phyloP scores from a whole-genome alignment of 345 rosid species.

The Hibiscus trionum region DNA sequence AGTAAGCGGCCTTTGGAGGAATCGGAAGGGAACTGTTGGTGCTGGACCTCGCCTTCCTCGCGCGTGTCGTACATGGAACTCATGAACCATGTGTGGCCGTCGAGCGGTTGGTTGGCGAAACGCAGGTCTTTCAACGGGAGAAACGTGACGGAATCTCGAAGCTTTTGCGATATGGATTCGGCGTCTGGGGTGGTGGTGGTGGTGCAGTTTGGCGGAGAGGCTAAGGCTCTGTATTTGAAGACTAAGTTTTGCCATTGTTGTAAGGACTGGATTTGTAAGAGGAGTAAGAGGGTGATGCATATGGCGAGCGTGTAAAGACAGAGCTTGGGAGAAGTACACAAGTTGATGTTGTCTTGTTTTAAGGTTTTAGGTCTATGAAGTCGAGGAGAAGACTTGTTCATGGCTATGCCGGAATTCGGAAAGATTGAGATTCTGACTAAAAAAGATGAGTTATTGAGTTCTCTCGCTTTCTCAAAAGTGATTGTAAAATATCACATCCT shows the following conservation, averaged over 20 bases:
- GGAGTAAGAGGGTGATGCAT: conserved; percentile 20
- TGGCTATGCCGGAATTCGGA: neutral
- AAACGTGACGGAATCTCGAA: conserved; percentile 45
- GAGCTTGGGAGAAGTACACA: conserved; percentile 21
- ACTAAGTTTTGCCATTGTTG: conserved; percentile 14
- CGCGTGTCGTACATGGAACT: conserved; percentile 56
- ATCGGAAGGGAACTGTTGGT: conserved; percentile 57
- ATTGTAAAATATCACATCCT: neutral
- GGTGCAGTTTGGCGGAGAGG: conserved; percentile 1
- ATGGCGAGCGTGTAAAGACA: conserved; percentile 17
- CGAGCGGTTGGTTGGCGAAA: conserved; percentile 32
- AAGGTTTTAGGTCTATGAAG: neutral
- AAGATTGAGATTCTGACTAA: neutral
- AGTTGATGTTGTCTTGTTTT: neutral
- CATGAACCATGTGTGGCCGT: conserved; percentile 78
- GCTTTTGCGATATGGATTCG: conserved; percentile 27
- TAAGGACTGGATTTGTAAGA: conserved; percentile 30
- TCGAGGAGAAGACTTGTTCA: neutral
- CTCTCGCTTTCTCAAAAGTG: neutral
- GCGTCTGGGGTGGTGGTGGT: neutral
- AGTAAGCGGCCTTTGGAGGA: conserved; percentile 45
- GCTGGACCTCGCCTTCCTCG: conserved; percentile 56
- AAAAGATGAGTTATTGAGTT: neutral
- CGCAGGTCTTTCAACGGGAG: conserved; percentile 64
- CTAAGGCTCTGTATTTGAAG: neutral